Conservation (phyloP, 2,329 filamentous ascomycete genomes). For the Helotiales sp. region DNA sequence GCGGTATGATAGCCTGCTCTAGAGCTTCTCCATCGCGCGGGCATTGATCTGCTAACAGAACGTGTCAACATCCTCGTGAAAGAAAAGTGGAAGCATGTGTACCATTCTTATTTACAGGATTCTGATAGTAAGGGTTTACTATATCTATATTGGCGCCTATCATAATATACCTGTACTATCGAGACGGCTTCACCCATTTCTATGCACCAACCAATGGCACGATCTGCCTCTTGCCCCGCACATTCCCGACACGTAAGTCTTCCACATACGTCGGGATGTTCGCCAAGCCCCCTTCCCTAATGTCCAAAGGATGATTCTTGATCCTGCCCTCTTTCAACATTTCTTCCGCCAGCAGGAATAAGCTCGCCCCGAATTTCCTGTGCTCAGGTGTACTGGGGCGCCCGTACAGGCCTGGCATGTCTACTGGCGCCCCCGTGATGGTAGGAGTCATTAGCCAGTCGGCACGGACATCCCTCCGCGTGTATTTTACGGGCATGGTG, state of each 20-base stretch:
- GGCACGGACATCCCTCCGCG: slow-evolving; percentile 29
- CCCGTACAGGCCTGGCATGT: slow-evolving; percentile 23
- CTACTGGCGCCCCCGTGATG: slow-evolving; percentile 38
- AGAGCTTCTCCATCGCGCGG: too few species aligned
- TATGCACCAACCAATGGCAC: background rate
- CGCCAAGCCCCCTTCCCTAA: background rate
- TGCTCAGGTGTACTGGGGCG: background rate
- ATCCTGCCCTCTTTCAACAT: background rate
- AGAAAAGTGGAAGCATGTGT: too few species aligned
- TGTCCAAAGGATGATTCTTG: background rate
- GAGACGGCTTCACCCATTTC: background rate
- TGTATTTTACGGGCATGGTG: background rate
- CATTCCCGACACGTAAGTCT: background rate
- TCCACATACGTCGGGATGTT: background rate
- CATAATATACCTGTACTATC: background rate
- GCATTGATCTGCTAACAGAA: too few species aligned
- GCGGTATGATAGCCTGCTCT: too few species aligned
- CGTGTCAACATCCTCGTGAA: too few species aligned
- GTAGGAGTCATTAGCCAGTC: slow-evolving; percentile 41
- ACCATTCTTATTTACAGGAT: too few species aligned
- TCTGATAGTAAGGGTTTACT: too few species aligned
- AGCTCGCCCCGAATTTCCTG: background rate
- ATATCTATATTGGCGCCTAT: too few species aligned
- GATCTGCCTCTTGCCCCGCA: background rate
- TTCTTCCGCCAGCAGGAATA: background rate